A percentile compares a stretch with the other conserved stretches of the same genome.
phyloP scores from a whole-genome alignment of 2,329 filamentous ascomycete genomes.

The Neurospora sp. region DNA sequence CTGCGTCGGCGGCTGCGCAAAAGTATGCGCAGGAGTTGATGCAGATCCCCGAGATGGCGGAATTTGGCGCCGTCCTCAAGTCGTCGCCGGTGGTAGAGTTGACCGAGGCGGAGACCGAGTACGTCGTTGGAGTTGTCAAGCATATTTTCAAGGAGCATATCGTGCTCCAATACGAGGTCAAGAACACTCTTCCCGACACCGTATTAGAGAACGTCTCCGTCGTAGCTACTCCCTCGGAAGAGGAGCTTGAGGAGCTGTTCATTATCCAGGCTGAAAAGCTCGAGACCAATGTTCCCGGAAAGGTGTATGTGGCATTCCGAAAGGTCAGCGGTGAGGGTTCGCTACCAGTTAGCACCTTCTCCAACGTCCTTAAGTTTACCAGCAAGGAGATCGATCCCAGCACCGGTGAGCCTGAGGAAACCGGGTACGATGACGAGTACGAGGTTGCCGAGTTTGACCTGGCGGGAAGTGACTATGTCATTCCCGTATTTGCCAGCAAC shows the following conservation, averaged over 20 bases:
- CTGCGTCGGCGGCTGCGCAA: constrained; percentile 70
- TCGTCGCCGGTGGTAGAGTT: constrained; percentile 79
- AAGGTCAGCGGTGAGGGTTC: constrained; percentile 65
- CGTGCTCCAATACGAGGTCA: constrained; percentile 92
- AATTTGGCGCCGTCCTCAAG: constrained; percentile 85
- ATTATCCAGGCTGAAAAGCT: constrained; percentile 83
- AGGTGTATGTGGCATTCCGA: constrained; percentile 91
- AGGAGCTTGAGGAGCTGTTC: constrained; percentile 82
- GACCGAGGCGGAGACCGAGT: constrained; percentile 95
- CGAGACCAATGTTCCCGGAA: constrained; percentile 75
- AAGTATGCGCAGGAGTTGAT: constrained; percentile 82
- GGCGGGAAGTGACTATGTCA: constrained; percentile 82
- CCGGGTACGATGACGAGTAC: constrained; percentile 94
- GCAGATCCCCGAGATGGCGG: constrained; percentile 81
- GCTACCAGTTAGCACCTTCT: constrained; percentile 74
- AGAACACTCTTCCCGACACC: constrained; percentile 89
- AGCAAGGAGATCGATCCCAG: constrained; percentile 96
- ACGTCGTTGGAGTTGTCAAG: constrained; percentile 87
- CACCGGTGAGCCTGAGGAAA: constrained; percentile 84
- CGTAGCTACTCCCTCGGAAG: constrained; percentile 66
- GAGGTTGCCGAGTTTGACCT: constrained; percentile 91
- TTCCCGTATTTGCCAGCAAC: constrained; percentile 87
- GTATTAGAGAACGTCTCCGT: constrained; percentile 85
- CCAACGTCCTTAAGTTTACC: constrained; percentile 91
- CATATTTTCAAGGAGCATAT: constrained; percentile 97